Evolutionary conservation across 1,139 yeast species (phyloP).

Genomic region (Pichia kudriavzevii): DNA sequence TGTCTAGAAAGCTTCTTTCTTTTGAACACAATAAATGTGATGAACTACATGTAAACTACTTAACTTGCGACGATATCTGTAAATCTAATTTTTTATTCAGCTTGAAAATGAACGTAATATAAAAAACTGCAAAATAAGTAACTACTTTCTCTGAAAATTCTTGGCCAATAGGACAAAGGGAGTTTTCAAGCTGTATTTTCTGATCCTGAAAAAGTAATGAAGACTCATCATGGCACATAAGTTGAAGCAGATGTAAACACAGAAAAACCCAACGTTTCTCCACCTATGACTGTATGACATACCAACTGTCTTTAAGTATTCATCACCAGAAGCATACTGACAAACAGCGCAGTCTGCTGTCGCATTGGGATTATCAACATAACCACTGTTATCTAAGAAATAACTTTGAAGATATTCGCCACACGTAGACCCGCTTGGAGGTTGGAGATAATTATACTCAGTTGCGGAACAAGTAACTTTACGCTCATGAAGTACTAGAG

Average conservation of each 20-base stretch:
- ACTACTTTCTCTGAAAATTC: conserved; percentile 3
- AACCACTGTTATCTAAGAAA: conserved; percentile 39
- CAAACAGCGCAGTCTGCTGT: conserved; percentile 54
- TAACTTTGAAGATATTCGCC: conserved; percentile 37
- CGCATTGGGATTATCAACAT: conserved; percentile 43
- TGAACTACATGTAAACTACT: no score
- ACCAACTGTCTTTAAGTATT: conserved; percentile 39
- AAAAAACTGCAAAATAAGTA: no score
- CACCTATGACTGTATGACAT: conserved; percentile 43
- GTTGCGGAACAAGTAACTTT: conserved; percentile 42
- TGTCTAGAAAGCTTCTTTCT: no score
- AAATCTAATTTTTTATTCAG: no score
- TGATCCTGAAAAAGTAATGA: conserved; percentile 12
- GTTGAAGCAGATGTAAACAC: conserved; percentile 53
- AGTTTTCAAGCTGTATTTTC: conserved; percentile 2
- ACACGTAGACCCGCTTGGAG: conserved; percentile 54
- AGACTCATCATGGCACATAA: conserved; percentile 12
- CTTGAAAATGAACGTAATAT: no score
- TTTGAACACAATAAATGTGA: no score
- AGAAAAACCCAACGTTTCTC: conserved; percentile 60
- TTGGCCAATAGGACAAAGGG: conserved; percentile 1
- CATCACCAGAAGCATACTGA: conserved; percentile 44
- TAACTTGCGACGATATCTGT: no score
- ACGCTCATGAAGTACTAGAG: conserved; percentile 45
- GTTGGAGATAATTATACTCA: conserved; percentile 45